Conservation (phyloP, 176 grass and related monocot genomes). For the Eleusine indica region DNA sequence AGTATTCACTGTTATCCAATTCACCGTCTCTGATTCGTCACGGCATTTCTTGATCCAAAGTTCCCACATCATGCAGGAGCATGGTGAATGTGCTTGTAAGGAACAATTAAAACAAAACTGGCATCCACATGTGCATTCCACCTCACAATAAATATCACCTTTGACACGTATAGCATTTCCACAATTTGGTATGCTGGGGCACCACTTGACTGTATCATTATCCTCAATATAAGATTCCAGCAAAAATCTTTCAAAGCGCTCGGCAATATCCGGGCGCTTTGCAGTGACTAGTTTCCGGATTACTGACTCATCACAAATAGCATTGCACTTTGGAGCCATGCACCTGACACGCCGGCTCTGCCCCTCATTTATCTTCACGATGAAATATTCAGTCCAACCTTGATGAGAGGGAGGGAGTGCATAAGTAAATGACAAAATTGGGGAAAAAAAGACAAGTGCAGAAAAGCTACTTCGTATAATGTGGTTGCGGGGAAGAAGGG, state of each 20-base stretch:
- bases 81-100: conserved; percentile 79
- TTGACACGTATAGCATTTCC: conserved; percentile 87
- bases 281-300: conserved; percentile 70
- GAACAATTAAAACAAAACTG: conserved; percentile 94
- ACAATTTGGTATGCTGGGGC: conserved; percentile 81
- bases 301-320: conserved; percentile 74
- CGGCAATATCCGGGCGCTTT: conserved; percentile 62
- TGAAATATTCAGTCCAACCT: conserved; percentile 92
- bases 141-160: conserved; percentile 79
- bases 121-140: conserved; percentile 81
- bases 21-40: conserved; percentile 76
- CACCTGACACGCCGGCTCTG: conserved; percentile 75
- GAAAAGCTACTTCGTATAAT: conserved; percentile 4
- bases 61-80: conserved; percentile 84
- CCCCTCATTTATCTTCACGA: conserved; percentile 86
- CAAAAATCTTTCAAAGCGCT: conserved; percentile 79
- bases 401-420: neutral
- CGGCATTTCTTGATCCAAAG: conserved; percentile 80
- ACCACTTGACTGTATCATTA: conserved; percentile 91
- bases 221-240: conserved; percentile 92
- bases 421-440: conserved; percentile 34
- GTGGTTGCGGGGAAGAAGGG: neutral
- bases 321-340: conserved; percentile 78
- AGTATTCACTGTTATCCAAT: conserved; percentile 91
- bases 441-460: conserved; percentile 1